Evolutionary conservation across 2,329 filamentous ascomycete species (phyloP).

Genomic region (Ascochyta lentis): DNA sequence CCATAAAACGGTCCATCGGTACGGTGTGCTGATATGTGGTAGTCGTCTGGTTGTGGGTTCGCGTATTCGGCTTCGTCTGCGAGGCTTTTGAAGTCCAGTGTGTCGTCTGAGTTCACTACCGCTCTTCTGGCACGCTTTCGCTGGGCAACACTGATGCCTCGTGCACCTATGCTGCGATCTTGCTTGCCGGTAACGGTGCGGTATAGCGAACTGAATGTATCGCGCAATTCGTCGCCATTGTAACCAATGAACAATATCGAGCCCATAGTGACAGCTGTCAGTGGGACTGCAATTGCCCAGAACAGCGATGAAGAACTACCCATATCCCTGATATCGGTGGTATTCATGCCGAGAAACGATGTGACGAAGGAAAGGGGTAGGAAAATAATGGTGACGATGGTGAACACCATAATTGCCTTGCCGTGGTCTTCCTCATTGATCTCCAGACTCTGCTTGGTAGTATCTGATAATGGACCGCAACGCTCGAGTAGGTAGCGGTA

Average conservation of each 20-base stretch:
- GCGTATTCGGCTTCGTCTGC: constrained; percentile 36
- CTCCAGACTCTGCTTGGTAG: constrained; percentile 43
- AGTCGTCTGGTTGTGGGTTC: constrained; percentile 17
- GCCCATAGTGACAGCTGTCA: constrained; percentile 36
- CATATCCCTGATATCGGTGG: constrained; percentile 52
- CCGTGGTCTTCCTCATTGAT: constrained; percentile 50
- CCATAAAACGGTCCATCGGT: not conserved
- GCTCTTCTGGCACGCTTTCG: constrained; percentile 26
- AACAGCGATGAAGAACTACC: constrained; percentile 48
- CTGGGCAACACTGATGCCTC: constrained; percentile 36
- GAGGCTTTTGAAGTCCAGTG: constrained; percentile 20
- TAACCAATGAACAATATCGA: constrained; percentile 37
- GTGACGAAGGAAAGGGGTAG: constrained; percentile 55
- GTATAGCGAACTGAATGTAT: constrained; percentile 16
- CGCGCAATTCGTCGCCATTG: constrained; percentile 37
- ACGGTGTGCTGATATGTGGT: not conserved
- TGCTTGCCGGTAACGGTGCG: constrained; percentile 31
- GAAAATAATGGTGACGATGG: constrained; percentile 54
- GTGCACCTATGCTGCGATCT: constrained; percentile 14
- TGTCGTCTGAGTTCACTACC: constrained; percentile 14
- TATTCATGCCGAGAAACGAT: constrained; percentile 53
- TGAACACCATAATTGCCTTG: constrained; percentile 55
- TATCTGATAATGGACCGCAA: constrained; percentile 40
- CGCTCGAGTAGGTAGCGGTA: constrained; percentile 32
- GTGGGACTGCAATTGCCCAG: constrained; percentile 46